Evolutionary conservation across 2,329 filamentous ascomycete species (phyloP).

Genomic region (Fusarium multiceps): DNA sequence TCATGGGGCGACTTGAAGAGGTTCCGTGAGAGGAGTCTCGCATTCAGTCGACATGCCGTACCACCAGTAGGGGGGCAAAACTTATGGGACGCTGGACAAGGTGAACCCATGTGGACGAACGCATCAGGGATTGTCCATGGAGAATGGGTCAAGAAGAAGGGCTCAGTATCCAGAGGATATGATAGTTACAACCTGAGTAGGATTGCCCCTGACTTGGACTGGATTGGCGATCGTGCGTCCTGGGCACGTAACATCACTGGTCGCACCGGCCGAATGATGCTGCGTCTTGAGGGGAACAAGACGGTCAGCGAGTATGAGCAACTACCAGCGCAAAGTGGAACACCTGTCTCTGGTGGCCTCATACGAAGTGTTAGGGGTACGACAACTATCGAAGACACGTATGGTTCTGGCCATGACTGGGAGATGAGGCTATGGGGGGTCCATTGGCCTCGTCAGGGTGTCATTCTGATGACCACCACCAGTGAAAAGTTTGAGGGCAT

Average conservation of each 20-base stretch:
- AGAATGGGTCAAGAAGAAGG: constrained; percentile 74
- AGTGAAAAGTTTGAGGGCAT: constrained; percentile 96
- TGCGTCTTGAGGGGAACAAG: constrained; percentile 71
- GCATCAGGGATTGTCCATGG: constrained; percentile 81
- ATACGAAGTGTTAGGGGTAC: constrained; percentile 77
- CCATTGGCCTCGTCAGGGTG: constrained; percentile 85
- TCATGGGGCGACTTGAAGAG: constrained; percentile 78
- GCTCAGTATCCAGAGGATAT: constrained; percentile 58
- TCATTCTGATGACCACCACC: constrained; percentile 84
- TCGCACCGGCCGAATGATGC: constrained; percentile 71
- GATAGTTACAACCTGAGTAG: constrained; percentile 71
- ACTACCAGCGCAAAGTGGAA: constrained; percentile 47
- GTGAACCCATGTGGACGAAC: constrained; percentile 75
- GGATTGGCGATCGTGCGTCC: constrained; percentile 66
- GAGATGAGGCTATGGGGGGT: constrained; percentile 84
- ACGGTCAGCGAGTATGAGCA: constrained; percentile 60
- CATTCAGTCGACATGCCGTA: constrained; percentile 67
- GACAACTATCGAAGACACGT: constrained; percentile 78
- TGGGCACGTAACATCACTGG: constrained; percentile 89
- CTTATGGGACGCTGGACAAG: constrained; percentile 53
- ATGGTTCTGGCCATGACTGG: constrained; percentile 75
- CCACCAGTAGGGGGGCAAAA: constrained; percentile 56
- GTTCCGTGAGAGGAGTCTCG: constrained; percentile 73
- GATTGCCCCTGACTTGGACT: constrained; percentile 73
- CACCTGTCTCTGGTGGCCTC: constrained; percentile 59